Evolutionary conservation across 2,329 filamentous ascomycete genomes (phyloP).

Genomic region (Colletotrichum paranaense): DNA sequence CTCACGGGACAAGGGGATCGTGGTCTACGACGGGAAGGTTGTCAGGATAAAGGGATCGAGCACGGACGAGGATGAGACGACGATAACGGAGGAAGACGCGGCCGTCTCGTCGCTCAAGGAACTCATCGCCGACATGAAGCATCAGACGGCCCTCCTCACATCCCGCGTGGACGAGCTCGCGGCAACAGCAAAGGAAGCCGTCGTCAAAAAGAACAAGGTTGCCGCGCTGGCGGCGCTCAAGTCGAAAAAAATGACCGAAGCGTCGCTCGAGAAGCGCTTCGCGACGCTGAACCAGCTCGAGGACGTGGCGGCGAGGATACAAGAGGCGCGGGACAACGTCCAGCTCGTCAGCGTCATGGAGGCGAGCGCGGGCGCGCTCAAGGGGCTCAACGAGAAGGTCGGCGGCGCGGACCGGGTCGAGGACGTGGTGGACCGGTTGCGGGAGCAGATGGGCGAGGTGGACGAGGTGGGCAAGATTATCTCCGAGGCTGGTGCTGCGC

Average conservation of each 20-base stretch:
- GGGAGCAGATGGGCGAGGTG: conserved; percentile 82
- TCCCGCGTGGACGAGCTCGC: conserved; percentile 75
- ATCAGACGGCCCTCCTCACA: conserved; percentile 76
- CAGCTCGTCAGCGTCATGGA: conserved; percentile 87
- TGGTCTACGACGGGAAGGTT: conserved; percentile 72
- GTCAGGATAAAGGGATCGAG: conserved; percentile 77
- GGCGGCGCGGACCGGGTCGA: conserved; percentile 83
- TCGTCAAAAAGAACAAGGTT: conserved; percentile 78
- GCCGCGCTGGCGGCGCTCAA: conserved; percentile 83
- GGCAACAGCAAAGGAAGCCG: conserved; percentile 74
- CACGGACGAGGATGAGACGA: conserved; percentile 49
- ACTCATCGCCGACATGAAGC: conserved; percentile 78
- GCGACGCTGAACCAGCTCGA: conserved; percentile 85
- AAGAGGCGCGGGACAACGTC: conserved; percentile 87
- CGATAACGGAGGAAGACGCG: conserved; percentile 80
- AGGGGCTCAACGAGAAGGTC: conserved; percentile 78
- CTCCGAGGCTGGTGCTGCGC: conserved; percentile 66
- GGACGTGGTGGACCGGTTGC: conserved; percentile 77
- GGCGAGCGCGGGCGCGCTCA: conserved; percentile 78
- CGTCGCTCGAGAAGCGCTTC: conserved; percentile 76
- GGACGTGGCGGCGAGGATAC: conserved; percentile 83
- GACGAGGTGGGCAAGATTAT: conserved; percentile 87
- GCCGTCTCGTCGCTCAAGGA: conserved; percentile 88
- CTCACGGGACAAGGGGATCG: conserved; percentile 71
- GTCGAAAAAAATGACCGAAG: conserved; percentile 84